phyloP scores from a whole-genome alignment of 1,284 basidiomycete species.

The Vanrija pseudolonga region DNA sequence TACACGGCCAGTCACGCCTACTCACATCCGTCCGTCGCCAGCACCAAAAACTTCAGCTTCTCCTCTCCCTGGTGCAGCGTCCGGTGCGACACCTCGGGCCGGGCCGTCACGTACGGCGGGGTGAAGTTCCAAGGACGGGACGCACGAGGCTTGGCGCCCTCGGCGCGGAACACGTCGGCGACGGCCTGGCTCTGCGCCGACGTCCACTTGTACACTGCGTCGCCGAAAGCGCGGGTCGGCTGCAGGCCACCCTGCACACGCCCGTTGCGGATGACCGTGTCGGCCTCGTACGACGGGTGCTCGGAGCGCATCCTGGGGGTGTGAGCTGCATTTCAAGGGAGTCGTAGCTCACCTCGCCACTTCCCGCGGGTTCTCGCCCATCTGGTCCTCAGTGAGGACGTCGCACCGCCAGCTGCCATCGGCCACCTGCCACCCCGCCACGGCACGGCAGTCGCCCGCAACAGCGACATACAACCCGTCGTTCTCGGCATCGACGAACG shows the following conservation, averaged over 20 bases:
- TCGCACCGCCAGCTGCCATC: slow-evolving; percentile 62
- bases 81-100: slow-evolving; percentile 81
- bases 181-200: slow-evolving; percentile 67
- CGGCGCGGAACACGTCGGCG: slow-evolving; percentile 61
- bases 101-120: slow-evolving; percentile 91
- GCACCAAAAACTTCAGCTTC: slow-evolving; percentile 66
- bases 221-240: slow-evolving; percentile 83
- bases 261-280: slow-evolving; percentile 77
- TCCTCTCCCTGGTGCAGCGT: slow-evolving; percentile 43
- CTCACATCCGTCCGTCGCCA: slow-evolving; percentile 80
- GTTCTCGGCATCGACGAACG: slow-evolving; percentile 76
- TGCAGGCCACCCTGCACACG: slow-evolving; percentile 89
- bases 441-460: slow-evolving; percentile 90
- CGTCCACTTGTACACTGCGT: slow-evolving; percentile 83
- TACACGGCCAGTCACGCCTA: not conserved
- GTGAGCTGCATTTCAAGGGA: not conserved
- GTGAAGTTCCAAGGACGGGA: slow-evolving; percentile 64
- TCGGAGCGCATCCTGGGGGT: slow-evolving; percentile 72
- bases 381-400: slow-evolving; percentile 91
- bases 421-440: slow-evolving; percentile 80
- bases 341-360: slow-evolving; percentile 42
- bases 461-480: slow-evolving; percentile 82
- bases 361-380: slow-evolving; percentile 84
- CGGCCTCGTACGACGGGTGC: slow-evolving; percentile 77
- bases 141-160: slow-evolving; percentile 61